These are phyloP conservation scores for Karstenula rhodostoma DNA, from an alignment of 2,329 filamentous ascomycete species.

Conservation along the genomic window DNA sequence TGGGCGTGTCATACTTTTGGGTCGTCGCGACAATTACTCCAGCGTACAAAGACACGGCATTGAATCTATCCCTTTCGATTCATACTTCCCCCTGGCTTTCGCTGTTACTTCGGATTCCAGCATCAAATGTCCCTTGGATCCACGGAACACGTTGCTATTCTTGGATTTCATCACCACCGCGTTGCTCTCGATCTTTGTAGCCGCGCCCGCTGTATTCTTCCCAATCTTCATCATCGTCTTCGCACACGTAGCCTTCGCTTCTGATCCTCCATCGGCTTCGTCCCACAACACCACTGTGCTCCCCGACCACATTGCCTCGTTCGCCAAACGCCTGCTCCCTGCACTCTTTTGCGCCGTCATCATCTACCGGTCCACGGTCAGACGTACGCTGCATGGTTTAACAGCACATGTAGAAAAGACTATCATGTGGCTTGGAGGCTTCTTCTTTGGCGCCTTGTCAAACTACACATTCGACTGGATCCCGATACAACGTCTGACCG, in stretches of 20 bases:
- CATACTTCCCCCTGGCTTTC: constrained; percentile 87
- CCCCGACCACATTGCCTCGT: constrained; percentile 60
- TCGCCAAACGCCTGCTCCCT: constrained; percentile 83
- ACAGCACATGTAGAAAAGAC: constrained; percentile 88
- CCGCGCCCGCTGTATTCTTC: constrained; percentile 80
- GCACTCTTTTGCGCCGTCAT: constrained; percentile 86
- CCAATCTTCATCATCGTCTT: constrained; percentile 82
- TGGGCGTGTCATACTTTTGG: constrained; percentile 77
- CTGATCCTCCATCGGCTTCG: constrained; percentile 77
- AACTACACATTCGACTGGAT: constrained; percentile 96
- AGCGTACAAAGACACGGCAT: constrained; percentile 75
- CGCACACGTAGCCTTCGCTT: constrained; percentile 85
- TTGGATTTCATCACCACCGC: constrained; percentile 79
- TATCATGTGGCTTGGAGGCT: constrained; percentile 84
- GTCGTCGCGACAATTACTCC: constrained; percentile 69
- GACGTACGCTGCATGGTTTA: constrained; percentile 74
- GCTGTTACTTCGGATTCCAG: constrained; percentile 72
- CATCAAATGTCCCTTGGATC: constrained; percentile 72
- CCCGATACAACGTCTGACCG: constrained; percentile 86
- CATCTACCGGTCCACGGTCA: constrained; percentile 83
- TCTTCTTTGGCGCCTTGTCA: constrained; percentile 88
- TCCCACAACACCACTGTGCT: constrained; percentile 56
- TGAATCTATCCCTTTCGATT: constrained; percentile 78
- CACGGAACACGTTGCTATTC: constrained; percentile 79
- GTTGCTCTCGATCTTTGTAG: constrained; percentile 78